A percentile compares a stretch with the other conserved stretches of the same genome.
Conservation (phyloP, 495 filamentous ascomycete genomes). For the Daldinia childiae region DNA sequence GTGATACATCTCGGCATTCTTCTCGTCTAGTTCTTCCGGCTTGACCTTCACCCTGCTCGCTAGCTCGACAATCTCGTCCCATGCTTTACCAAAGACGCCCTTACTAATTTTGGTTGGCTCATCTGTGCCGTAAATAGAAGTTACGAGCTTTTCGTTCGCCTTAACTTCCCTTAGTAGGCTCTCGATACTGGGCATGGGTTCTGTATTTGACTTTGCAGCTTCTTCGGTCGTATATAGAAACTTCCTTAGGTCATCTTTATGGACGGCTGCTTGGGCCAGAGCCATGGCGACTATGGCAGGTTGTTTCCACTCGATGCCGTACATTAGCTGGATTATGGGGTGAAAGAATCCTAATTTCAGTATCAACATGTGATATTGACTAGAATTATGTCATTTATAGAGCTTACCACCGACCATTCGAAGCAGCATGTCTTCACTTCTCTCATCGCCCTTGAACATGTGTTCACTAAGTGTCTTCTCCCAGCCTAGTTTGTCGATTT, state of each 20-base stretch:
- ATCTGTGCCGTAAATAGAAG: conserved; percentile 61
- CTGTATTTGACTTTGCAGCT: conserved; percentile 46
- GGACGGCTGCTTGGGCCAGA: conserved; percentile 77
- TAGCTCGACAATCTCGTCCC: conserved; percentile 68
- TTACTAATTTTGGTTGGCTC: conserved; percentile 68
- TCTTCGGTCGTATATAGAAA: conserved; percentile 66
- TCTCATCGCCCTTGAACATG: conserved; percentile 68
- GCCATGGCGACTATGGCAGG: conserved; percentile 84
- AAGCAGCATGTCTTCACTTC: conserved; percentile 68
- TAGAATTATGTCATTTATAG: neutral
- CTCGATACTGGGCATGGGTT: conserved; percentile 59
- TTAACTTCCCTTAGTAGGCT: conserved; percentile 68
- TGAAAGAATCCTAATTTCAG: conserved; percentile 71
- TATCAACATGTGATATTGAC: conserved; percentile 35
- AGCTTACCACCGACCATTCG: conserved; percentile 65
- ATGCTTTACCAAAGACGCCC: conserved; percentile 69
- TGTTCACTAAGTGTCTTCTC: conserved; percentile 68
- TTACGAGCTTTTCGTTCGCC: conserved; percentile 62
- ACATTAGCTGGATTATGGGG: conserved; percentile 85
- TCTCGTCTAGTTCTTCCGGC: conserved; percentile 70
- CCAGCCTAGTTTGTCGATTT: conserved; percentile 72
- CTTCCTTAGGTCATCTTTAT: conserved; percentile 59
- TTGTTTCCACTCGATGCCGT: conserved; percentile 81
- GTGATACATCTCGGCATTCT: conserved; percentile 81
- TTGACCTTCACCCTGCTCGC: conserved; percentile 68